Evolutionary conservation across 352 stramenopile species (phyloP), one percentile per base, ranked within the genome.

Genomic region (Phytophthora hybrid): DNA sequence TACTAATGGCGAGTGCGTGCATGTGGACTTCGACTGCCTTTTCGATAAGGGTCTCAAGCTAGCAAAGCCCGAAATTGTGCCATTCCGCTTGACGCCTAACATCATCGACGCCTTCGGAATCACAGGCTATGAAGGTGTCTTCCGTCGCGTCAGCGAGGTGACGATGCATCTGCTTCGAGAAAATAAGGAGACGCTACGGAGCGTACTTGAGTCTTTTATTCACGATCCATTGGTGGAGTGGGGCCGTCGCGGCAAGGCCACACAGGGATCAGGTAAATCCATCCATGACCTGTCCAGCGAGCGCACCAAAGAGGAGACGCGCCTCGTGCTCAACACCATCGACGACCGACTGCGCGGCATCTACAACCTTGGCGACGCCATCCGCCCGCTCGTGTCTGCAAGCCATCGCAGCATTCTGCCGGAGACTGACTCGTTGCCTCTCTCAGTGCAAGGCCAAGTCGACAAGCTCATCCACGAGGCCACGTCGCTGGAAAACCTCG

Each of bases 11-110:
- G 98, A 99, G 84, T 99, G 97, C 69, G 97, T 99, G 11, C 98
- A 99, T 83, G 98, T 99, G 56, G 98, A 99, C 79, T 99, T 99
- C 84, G 97, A 99, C 79, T 99, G 98, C 74, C 91, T 99, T 56
- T 99, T 99, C 77, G 98, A 99, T 81, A 99, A 99, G 76, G 98
- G 98, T 6, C 84, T 99, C 5, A 93, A 95, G 70, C 84, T 99
- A 11, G 87, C 91, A 13, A 93, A 93, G 53, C 98, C 98, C 4
- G 98, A 99, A 84, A 97, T 99, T 56, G 98, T 99, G 49, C 98
- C 98, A 1, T 99, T 99, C 74, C 96, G 98, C n/a, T 87, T 99
- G 29, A 99, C 98, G 10, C 94, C 97, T 0, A 99, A 99, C 73
- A 99, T 99, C 78, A 90, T 99, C 63, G 98, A 99, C 77, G 98